A percentile compares a stretch with the other conserved stretches of the same genome.
These are phyloP conservation scores for Fusarium nematophilum DNA, from an alignment of 2,329 filamentous ascomycete species.

Conservation along the genomic window DNA sequence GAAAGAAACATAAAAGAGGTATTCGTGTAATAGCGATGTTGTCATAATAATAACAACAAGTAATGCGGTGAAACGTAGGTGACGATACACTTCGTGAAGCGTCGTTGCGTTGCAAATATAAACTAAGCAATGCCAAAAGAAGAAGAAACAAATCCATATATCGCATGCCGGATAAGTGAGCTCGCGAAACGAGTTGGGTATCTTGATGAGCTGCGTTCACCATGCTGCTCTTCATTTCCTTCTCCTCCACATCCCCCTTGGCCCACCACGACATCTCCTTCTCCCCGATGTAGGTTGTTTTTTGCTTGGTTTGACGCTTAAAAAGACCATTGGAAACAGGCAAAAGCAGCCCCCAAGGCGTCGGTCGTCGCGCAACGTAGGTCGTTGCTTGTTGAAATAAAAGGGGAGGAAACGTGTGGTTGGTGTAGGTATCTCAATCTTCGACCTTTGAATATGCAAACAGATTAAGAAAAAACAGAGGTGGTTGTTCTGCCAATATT, in stretches of 20 bases:
- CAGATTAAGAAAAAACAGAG: constrained; percentile 33
- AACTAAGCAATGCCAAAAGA: constrained; percentile 36
- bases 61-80: constrained; percentile 29
- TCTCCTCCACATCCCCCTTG: constrained; percentile 25
- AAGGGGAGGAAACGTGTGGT: constrained; percentile 32
- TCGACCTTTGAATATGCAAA: constrained; percentile 40
- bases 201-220: constrained; percentile 50
- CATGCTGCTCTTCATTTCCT: constrained; percentile 39
- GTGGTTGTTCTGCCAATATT: constrained; percentile 28
- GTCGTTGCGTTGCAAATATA: constrained; percentile 26
- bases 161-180: constrained; percentile 51
- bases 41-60: constrained; percentile 25
- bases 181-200: constrained; percentile 54
- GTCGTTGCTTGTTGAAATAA: constrained; percentile 43
- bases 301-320: constrained; percentile 27
- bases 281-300: constrained; percentile 22
- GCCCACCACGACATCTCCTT: constrained; percentile 18
- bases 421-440: constrained; percentile 36
- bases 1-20: too few relatives aligned
- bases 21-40: constrained; percentile 8
- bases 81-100: constrained; percentile 27
- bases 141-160: constrained; percentile 43
- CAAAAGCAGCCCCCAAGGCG: constrained; percentile 30
- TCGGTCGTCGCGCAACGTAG: constrained; percentile 33
- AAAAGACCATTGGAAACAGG: constrained; percentile 26